Evolutionary conservation across 352 stramenopile genomes (phyloP).

Genomic region (Phytophthora uliginosa): DNA sequence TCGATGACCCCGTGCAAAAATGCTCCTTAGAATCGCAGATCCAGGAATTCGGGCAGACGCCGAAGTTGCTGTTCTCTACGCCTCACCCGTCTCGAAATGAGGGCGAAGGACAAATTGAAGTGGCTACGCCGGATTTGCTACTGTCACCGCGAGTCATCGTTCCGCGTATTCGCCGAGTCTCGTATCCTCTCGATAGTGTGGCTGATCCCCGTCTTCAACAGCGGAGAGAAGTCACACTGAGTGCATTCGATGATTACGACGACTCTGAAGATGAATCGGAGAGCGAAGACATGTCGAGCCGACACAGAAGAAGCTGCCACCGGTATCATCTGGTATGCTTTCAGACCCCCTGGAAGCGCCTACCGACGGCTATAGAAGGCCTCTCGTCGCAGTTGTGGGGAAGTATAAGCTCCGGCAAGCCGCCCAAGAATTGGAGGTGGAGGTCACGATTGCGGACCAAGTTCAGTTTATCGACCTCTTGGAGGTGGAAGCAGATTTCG

Average conservation of each 20-base stretch:
- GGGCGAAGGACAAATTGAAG: constrained; percentile 53
- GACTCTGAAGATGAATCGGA: constrained; percentile 52
- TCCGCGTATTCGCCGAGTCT: constrained; percentile 31
- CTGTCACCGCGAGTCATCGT: constrained; percentile 48
- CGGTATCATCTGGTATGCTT: constrained; percentile 56
- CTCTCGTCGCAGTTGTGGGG: constrained; percentile 50
- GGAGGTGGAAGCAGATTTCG: constrained; percentile 64
- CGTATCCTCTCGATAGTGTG: constrained; percentile 15
- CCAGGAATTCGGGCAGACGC: constrained; percentile 94
- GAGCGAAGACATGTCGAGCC: constrained; percentile 3
- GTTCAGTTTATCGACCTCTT: constrained; percentile 35
- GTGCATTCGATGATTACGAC: constrained; percentile 39
- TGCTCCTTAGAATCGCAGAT: constrained; percentile 95
- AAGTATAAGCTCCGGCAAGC: constrained; percentile 43
- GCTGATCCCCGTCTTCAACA: constrained; percentile 24
- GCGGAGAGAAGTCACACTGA: constrained; percentile 35
- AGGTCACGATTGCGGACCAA: constrained; percentile 47
- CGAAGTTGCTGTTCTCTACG: constrained; percentile 80
- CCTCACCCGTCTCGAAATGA: constrained; percentile 72
- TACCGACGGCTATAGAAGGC: constrained; percentile 46
- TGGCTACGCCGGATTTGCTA: constrained; percentile 62
- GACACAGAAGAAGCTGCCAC: constrained; percentile 9
- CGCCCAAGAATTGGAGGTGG: constrained; percentile 70
- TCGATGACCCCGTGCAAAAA: constrained; percentile 92
- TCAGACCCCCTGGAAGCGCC: constrained; percentile 44